phyloP scores from a whole-genome alignment of 2,329 filamentous ascomycete genomes.

The Pseudocercospora ulei region DNA sequence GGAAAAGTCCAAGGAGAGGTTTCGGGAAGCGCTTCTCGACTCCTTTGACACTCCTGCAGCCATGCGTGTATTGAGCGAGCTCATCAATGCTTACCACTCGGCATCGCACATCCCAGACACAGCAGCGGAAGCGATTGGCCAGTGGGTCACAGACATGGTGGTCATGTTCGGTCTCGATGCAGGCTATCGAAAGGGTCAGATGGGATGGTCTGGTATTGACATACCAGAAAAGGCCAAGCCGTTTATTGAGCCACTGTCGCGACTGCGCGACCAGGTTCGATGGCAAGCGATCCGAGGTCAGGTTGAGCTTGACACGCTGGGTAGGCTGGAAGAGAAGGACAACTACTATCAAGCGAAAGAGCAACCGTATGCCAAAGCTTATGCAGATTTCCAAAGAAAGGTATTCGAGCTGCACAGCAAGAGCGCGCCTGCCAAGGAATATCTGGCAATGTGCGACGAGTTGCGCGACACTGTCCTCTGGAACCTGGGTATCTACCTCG shows the following conservation, averaged over 20 bases:
- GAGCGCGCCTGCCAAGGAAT: conserved; percentile 53
- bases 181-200: conserved; percentile 38
- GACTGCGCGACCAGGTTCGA: conserved; percentile 50
- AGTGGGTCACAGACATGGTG: conserved; percentile 74
- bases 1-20: conserved; percentile 46
- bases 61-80: conserved; percentile 65
- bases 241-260: conserved; percentile 51
- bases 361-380: conserved; percentile 42
- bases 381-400: conserved; percentile 50
- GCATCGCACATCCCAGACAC: conserved; percentile 41
- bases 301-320: conserved; percentile 32
- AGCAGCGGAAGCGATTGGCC: conserved; percentile 50
- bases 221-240: conserved; percentile 51
- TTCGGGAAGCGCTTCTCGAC: conserved; percentile 61
- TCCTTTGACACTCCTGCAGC: conserved; percentile 79
- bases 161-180: conserved; percentile 74
- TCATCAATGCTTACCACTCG: conserved; percentile 68
- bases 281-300: conserved; percentile 46
- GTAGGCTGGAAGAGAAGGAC: conserved; percentile 25
- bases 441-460: conserved; percentile 66
- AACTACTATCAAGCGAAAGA: conserved; percentile 22
- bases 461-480: conserved; percentile 74
- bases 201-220: conserved; percentile 58
- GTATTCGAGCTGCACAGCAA: conserved; percentile 47
- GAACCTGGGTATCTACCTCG: conserved; percentile 74